These are phyloP conservation scores for Nannochloris sp. DNA, from an alignment of 139 green algal genomes.

Conservation along the genomic window DNA sequence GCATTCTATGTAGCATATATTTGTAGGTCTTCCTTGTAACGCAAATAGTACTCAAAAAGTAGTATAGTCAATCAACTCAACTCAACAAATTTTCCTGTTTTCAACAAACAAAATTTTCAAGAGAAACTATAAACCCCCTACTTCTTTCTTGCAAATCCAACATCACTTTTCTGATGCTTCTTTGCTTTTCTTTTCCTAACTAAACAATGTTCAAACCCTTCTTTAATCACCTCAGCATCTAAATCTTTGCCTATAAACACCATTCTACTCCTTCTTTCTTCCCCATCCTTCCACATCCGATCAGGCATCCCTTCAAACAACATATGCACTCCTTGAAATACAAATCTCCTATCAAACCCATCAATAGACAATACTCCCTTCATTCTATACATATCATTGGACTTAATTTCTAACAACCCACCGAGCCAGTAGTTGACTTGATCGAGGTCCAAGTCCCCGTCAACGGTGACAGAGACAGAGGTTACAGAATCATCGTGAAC, in stretches of 20 bases:
- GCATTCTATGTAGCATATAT: too few relatives aligned
- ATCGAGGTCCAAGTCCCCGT: constrained; percentile 90
- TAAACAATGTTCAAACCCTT: constrained; percentile 63
- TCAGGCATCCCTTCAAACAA: constrained; percentile 88
- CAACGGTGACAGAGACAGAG: constrained; percentile 65
- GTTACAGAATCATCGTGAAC: constrained; percentile 61
- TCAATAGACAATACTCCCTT: constrained; percentile 88
- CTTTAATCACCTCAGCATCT: constrained; percentile 30
- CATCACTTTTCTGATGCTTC: too few relatives aligned
- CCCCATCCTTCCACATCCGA: constrained; percentile 59
- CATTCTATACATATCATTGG: constrained; percentile 92
- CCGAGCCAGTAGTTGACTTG: constrained; percentile 90
- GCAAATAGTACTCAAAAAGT: too few relatives aligned
- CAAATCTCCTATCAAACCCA: constrained; percentile 64
- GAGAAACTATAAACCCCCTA: too few relatives aligned
- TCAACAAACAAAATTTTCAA: too few relatives aligned
- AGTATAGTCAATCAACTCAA: too few relatives aligned
- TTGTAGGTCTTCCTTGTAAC: too few relatives aligned
- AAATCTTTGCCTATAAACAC: constrained; percentile 82
- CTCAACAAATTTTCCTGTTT: too few relatives aligned
- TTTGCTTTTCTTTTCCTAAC: too few relatives aligned
- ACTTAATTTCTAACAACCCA: constrained; percentile 67
- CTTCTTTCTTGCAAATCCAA: too few relatives aligned
- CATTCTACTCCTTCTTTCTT: constrained; percentile 64
- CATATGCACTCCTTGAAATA: constrained; percentile 93